phyloP scores from a whole-genome alignment of 2,329 filamentous ascomycete species.

The Microdochium paspali region DNA sequence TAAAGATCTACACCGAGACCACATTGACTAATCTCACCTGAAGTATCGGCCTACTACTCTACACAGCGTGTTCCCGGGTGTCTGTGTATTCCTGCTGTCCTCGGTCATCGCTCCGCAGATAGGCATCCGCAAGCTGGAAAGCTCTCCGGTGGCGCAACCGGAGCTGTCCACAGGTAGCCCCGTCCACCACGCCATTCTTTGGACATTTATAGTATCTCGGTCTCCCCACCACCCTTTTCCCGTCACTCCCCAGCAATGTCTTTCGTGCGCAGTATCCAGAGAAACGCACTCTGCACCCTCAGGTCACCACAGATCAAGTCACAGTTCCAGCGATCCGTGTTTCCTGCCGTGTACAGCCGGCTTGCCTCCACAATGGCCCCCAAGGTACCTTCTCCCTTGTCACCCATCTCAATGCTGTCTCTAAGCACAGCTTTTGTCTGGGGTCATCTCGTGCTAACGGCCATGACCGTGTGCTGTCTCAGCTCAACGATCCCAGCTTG shows the following conservation, averaged over 20 bases:
- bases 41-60: no score
- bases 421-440: no score
- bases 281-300: neutral
- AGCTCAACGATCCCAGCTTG: conserved; percentile 73
- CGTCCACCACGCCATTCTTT: neutral
- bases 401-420: neutral
- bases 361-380: neutral
- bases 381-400: neutral
- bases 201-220: neutral
- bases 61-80: no score
- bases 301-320: neutral
- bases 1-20: no score
- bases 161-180: no score
- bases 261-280: neutral
- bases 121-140: neutral
- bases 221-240: neutral
- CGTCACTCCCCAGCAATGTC: neutral
- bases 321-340: neutral
- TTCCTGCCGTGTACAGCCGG: neutral
- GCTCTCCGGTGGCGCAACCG: neutral
- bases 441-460: neutral
- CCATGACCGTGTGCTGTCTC: neutral
- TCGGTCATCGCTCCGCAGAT: no score
- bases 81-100: no score
- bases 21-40: no score